Base-by-base conservation (phyloP, 2,329 filamentous ascomycete species). In the Tricladium varicosporioides region DNA sequence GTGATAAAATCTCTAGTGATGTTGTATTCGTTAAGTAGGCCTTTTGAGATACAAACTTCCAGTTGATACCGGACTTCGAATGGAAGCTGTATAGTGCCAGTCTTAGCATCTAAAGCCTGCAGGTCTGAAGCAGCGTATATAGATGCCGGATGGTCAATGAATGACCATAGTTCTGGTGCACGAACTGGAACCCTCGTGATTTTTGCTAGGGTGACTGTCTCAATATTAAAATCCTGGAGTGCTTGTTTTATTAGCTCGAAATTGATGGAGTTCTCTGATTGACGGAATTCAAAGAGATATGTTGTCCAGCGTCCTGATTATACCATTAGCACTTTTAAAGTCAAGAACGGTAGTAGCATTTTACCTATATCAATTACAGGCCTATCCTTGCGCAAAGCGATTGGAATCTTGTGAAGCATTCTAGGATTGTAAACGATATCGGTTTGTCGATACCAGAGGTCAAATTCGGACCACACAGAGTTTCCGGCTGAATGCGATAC, bases 11-110 rank as follows among this genome's bases (percentile, higher is more conserved):
- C 78, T 1, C 73, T 70, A 1, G 77, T 80, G 46, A 97, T 80
- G 48, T 82, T 88, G 68, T 91, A 83, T 70, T 97, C 93, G 53
- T 87, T 87, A 11, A 99, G 74, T 19, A 85, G 78, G 0, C 86
- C 85, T 27, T 88, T 83, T 0, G 92, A 96, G n/a, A 97, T 80
- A 69, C 93, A 97, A 0, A 91, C 92, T 71, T 99, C 93, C 0
- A 99, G 81, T 70, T 96, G 92, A 68, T 97, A 99, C 14, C 91
- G 83, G 1, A 96, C 83, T 0, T 84, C 75, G 60, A 92, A 97
- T 0, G 83, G 75, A 3, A 93, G 76, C 19, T 54, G 73, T 63
- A 31, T 71, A 59, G 61, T 27, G 73, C 72, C 19, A 75, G 51
- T 52, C 5, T 49, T 51, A 18, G 51, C 48, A 57, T 18, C 61